These are phyloP conservation scores for Paecilomyces fulvus DNA, from an alignment of 2,329 filamentous ascomycete genomes.

Conservation along the genomic window DNA sequence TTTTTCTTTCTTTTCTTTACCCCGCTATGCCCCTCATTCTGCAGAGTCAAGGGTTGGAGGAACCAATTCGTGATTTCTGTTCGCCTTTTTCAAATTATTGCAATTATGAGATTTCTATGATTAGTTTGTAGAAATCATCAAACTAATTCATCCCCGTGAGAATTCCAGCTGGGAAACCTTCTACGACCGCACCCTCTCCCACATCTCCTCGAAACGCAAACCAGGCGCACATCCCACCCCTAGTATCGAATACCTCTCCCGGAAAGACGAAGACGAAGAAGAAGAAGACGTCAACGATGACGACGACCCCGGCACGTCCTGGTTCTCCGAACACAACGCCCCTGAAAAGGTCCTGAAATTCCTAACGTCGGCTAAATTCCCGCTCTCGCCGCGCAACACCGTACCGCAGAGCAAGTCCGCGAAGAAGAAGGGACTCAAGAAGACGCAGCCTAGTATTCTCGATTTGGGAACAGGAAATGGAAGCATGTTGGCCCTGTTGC, in stretches of 20 bases:
- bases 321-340: conserved; percentile 91
- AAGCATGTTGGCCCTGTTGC: conserved; percentile 74
- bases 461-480: conserved; percentile 95
- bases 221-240: conserved; percentile 1
- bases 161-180: conserved; percentile 55
- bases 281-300: conserved; percentile 62
- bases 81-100: not conserved
- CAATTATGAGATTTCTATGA: not conserved
- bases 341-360: conserved; percentile 70
- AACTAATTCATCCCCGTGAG: not conserved
- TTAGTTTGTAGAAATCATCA: not conserved
- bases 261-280: conserved; percentile 41
- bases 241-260: conserved; percentile 5
- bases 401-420: conserved; percentile 1
- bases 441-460: conserved; percentile 46
- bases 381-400: conserved; percentile 35
- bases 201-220: conserved; percentile 24
- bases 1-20: not conserved
- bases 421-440: not conserved
- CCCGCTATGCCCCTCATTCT: not conserved
- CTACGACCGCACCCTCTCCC: conserved; percentile 35
- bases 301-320: conserved; percentile 75
- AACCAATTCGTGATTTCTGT: not conserved
- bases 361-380: conserved; percentile 45
- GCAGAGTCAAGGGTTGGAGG: not conserved